Evolutionary conservation across 2,329 filamentous ascomycete species (phyloP), one percentile per base, ranked within the genome.

Genomic region (Fusarium sp.): DNA sequence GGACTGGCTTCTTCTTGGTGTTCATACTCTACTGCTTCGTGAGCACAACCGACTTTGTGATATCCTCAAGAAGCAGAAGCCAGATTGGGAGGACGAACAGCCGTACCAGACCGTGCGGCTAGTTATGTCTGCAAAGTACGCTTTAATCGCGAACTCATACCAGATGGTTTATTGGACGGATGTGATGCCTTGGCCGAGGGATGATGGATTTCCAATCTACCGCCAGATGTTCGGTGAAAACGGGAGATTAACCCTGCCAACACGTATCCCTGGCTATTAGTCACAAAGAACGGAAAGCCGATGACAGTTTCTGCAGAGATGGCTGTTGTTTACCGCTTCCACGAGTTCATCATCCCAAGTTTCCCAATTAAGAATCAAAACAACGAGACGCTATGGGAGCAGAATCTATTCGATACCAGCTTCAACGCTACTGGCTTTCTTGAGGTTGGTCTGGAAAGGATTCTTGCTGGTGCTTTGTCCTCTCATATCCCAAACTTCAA

Each of bases 381-480:
- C 2, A 48, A 48, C 12, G 3, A 33, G 14, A 48, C 45, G 4
- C 3, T 48, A 17, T 49, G 45, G 27, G 45, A 33, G 14, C 45
- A 49, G 18, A 49, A 49, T 6, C 1, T 23, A 6, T 49, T 49
- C 8, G 14, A 33, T 0, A 33, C 46, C 1, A 49, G 27, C n/a
- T 18, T 49, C 5, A 49, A 49, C 6, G 17, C 14, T 9, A 5
- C n/a, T 3, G 30, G 30, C 7, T 49, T 49, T 23, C 14, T 49
- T 2, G 0, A 23, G 0, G 14, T 49, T 9, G 14, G n/a, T 3
- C 7, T 49, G n/a, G 45, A 49, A 11, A 33, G n/a, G 6, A 33
- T 49, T 23, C 14, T 49, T 17, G n/a, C 45, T 9, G 45, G 30
- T 0, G 30, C 45, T 5, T 7, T 17, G 6, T 33, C 30, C 1